phyloP scores from a whole-genome alignment of 345 rosid species.

The Moricandia moricandioides region DNA sequence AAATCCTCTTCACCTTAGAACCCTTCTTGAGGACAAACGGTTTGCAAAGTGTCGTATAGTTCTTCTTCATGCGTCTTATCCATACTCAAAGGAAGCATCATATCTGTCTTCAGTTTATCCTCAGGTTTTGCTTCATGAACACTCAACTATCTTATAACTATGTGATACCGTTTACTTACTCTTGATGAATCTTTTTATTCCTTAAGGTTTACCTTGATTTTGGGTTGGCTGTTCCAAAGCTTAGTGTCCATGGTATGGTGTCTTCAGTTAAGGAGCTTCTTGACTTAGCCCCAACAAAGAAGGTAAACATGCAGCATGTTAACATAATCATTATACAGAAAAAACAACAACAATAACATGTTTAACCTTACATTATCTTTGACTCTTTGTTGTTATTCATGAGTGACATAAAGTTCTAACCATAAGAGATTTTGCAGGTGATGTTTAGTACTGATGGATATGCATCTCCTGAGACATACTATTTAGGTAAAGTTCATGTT shows the following conservation, averaged over 20 bases:
- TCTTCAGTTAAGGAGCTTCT: constrained; percentile 85
- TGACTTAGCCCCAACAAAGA: constrained; percentile 77
- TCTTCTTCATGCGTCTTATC: constrained; percentile 93
- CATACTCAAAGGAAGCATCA: constrained; percentile 92
- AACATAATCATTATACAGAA: too few relatives aligned
- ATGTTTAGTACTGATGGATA: constrained; percentile 98
- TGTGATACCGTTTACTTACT: background rate
- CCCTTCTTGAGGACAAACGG: constrained; percentile 71
- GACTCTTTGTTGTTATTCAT: constrained; percentile 2
- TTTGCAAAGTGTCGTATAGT: constrained; percentile 68
- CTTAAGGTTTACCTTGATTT: constrained; percentile 85
- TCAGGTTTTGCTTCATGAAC: constrained; percentile 48
- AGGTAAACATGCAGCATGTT: constrained; percentile 49
- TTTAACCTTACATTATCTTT: too few relatives aligned
- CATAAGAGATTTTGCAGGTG: constrained; percentile 55
- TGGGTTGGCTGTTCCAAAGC: constrained; percentile 93
- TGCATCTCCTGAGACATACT: constrained; percentile 88
- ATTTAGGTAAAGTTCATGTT: constrained; percentile 59
- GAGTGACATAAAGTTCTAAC: constrained; percentile 12
- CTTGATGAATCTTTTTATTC: constrained; percentile 17
- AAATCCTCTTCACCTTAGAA: constrained; percentile 86
- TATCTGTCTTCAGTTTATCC: constrained; percentile 78
- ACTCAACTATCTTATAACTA: background rate
- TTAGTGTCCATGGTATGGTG: constrained; percentile 82
- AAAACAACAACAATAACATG: too few relatives aligned